phyloP scores from a whole-genome alignment of 805 yeast genomes.

The Lachancea quebecensis region DNA sequence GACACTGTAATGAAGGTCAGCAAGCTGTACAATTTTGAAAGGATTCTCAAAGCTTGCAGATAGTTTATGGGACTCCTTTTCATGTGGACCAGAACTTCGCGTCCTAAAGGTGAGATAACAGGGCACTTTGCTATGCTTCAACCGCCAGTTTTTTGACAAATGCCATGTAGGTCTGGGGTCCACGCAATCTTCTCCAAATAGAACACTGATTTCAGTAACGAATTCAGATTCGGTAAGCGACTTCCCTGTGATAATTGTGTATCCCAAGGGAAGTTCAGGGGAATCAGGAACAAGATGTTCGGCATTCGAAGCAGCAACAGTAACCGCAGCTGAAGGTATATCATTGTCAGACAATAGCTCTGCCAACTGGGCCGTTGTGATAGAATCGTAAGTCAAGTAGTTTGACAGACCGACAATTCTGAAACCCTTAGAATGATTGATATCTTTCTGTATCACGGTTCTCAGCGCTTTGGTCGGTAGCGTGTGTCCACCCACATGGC shows the following conservation, averaged over 20 bases:
- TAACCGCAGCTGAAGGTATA: background rate
- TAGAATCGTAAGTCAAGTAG: slow-evolving; percentile 17
- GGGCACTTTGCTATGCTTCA: background rate
- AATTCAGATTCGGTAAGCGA: slow-evolving; percentile 14
- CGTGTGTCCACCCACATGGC: background rate
- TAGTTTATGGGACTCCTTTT: slow-evolving; percentile 24
- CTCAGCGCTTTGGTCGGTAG: background rate
- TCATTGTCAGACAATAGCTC: background rate
- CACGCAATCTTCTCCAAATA: slow-evolving; percentile 65
- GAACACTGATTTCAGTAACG: slow-evolving; percentile 54
- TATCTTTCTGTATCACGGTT: slow-evolving; percentile 16
- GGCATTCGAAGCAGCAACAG: background rate
- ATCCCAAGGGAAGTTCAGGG: too few relatives aligned
- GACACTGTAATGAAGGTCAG: slow-evolving; percentile 87
- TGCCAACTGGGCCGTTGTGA: background rate
- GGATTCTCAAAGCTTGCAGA: slow-evolving; percentile 38
- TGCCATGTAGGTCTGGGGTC: slow-evolving; percentile 77
- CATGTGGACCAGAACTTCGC: slow-evolving; percentile 6
- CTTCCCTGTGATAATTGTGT: background rate
- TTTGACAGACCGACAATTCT: slow-evolving; percentile 21
- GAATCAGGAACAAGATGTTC: background rate
- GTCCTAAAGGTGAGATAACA: slow-evolving; percentile 11
- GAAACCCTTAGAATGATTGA: slow-evolving; percentile 15
- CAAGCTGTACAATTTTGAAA: slow-evolving; percentile 79
- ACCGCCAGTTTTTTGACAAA: slow-evolving; percentile 13